phyloP scores from a whole-genome alignment of 2,329 filamentous ascomycete genomes.

The Emericellopsis cladophorae region DNA sequence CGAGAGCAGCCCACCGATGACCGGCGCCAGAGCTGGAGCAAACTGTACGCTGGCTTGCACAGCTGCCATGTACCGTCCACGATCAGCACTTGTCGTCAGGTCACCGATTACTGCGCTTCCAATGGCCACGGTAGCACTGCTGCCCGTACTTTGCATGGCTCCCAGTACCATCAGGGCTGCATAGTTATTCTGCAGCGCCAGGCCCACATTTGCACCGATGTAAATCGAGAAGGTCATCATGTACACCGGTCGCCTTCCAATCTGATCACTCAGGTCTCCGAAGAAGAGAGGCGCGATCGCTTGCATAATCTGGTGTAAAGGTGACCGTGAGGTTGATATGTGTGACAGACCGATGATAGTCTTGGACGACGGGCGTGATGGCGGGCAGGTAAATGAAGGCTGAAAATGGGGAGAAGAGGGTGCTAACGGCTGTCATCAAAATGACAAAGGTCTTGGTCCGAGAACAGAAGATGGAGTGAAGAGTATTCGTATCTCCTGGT shows the following conservation, averaged over 20 bases:
- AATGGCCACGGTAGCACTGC: slow-evolving; percentile 41
- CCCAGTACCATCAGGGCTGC: slow-evolving; percentile 32
- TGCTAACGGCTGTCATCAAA: not conserved
- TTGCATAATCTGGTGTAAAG: slow-evolving; percentile 35
- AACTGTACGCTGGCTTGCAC: slow-evolving; percentile 29
- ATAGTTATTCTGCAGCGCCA: slow-evolving; percentile 28
- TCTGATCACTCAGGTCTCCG: slow-evolving; percentile 34
- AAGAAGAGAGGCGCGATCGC: slow-evolving; percentile 36
- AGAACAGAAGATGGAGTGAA: slow-evolving; percentile 1
- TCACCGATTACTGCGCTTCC: slow-evolving; percentile 41
- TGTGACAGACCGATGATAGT: slow-evolving; percentile 18
- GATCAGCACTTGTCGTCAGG: slow-evolving; percentile 39
- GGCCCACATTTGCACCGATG: slow-evolving; percentile 29
- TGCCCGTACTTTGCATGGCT: slow-evolving; percentile 36
- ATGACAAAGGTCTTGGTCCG: slow-evolving; percentile 1
- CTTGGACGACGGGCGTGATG: slow-evolving; percentile 24
- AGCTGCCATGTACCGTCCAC: slow-evolving; percentile 39
- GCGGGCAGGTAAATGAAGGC: slow-evolving; percentile 30
- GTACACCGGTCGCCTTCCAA: slow-evolving; percentile 34
- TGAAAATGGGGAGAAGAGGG: slow-evolving; percentile 3
- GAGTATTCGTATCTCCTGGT: not conserved
- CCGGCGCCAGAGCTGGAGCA: slow-evolving; percentile 27
- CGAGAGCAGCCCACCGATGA: slow-evolving; percentile 38
- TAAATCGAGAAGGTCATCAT: slow-evolving; percentile 32
- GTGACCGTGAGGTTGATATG: slow-evolving; percentile 28